A percentile compares a stretch with the other conserved stretches of the same genome.
phyloP scores from a whole-genome alignment of 2,329 filamentous ascomycete genomes.

The Gaeumannomyces sp. region DNA sequence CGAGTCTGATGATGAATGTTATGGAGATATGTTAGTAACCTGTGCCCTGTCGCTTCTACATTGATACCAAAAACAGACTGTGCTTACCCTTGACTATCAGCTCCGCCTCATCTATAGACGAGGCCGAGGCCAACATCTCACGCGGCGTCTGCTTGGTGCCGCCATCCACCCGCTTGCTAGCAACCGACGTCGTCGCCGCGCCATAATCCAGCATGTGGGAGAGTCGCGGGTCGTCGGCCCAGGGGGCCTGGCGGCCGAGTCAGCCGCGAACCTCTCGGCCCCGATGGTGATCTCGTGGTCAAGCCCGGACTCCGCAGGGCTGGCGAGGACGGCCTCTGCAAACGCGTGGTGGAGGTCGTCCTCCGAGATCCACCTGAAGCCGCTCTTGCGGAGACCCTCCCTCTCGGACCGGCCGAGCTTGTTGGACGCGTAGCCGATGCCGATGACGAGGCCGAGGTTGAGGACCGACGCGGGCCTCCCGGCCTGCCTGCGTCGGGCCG shows the following conservation, averaged over 20 bases:
- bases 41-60: too few relatives aligned
- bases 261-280: too few relatives aligned
- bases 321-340: conserved; percentile 33
- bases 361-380: conserved; percentile 21
- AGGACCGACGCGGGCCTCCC: conserved; percentile 33
- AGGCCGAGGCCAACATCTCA: too few relatives aligned
- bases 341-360: conserved; percentile 34
- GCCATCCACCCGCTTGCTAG: conserved; percentile 1
- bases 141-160: neutral
- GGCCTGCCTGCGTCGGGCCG: conserved; percentile 25
- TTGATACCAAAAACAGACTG: too few relatives aligned
- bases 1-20: conserved; percentile 9
- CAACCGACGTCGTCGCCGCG: conserved; percentile 5
- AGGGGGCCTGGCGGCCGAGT: conserved; percentile 5
- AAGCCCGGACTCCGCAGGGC: conserved; percentile 19
- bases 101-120: too few relatives aligned
- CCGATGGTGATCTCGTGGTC: conserved; percentile 20
- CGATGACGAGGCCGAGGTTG: conserved; percentile 32
- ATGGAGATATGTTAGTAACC: too few relatives aligned
- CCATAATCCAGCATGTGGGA: neutral
- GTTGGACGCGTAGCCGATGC: conserved; percentile 33
- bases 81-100: too few relatives aligned
- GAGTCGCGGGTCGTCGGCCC: conserved; percentile 8
- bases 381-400: conserved; percentile 12
- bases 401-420: conserved; percentile 13